A percentile compares a stretch with the other conserved stretches of the same genome.
Evolutionary conservation across 1,139 yeast genomes (phyloP).

Genomic region (Taphrina pruni): DNA sequence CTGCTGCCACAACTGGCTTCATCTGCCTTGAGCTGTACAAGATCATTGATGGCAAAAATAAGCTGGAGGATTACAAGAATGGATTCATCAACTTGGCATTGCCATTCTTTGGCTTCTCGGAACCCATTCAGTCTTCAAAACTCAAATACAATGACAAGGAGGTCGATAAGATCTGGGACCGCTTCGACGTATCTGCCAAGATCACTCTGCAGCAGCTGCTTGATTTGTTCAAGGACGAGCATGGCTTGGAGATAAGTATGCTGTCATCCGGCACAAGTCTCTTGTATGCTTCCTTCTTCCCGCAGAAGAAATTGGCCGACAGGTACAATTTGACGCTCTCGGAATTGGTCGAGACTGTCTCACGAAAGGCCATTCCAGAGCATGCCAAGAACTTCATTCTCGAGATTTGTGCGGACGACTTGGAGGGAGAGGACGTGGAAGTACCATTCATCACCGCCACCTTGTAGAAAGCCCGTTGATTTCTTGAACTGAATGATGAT

Average conservation of each 20-base stretch:
- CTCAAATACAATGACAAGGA: slow-evolving; percentile 78
- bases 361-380: slow-evolving; percentile 80
- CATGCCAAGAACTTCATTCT: slow-evolving; percentile 78
- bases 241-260: slow-evolving; percentile 88
- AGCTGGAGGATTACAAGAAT: slow-evolving; percentile 86
- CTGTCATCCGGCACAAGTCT: slow-evolving; percentile 88
- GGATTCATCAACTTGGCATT: slow-evolving; percentile 93
- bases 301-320: slow-evolving; percentile 85
- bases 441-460: slow-evolving; percentile 67
- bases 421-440: slow-evolving; percentile 92
- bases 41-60: slow-evolving; percentile 71
- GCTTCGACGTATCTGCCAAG: slow-evolving; percentile 81
- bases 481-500: too few relatives aligned
- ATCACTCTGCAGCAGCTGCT: slow-evolving; percentile 76
- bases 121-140: slow-evolving; percentile 86
- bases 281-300: slow-evolving; percentile 90
- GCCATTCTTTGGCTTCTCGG: slow-evolving; percentile 96
- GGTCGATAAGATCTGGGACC: slow-evolving; percentile 93
- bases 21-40: slow-evolving; percentile 91
- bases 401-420: slow-evolving; percentile 91
- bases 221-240: slow-evolving; percentile 75
- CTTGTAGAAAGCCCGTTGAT: background rate
- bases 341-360: slow-evolving; percentile 75
- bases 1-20: slow-evolving; percentile 93
- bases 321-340: slow-evolving; percentile 72